Percentiles rank a stretch among this genome's conserved stretches.
Evolutionary conservation across 164 flowering plant genomes (phyloP).

Genomic region (Dillenia suffruticosa): DNA sequence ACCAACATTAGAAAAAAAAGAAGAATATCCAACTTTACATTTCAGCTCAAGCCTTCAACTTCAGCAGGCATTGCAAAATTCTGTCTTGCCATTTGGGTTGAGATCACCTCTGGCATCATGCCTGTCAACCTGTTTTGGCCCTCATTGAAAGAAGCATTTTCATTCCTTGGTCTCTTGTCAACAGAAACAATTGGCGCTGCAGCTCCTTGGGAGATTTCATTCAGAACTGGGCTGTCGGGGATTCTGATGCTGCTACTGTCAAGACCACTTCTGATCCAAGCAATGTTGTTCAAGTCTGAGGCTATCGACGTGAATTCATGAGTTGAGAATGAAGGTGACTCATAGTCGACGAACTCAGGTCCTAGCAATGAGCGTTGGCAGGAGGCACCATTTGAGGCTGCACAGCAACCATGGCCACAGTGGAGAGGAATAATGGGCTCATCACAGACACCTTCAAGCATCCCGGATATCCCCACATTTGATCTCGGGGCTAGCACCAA

Average conservation of each 20-base stretch:
- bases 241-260: slow-evolving; percentile 22
- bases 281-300: slow-evolving; percentile 61
- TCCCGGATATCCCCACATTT: slow-evolving; percentile 16
- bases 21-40: background rate
- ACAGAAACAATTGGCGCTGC: slow-evolving; percentile 10
- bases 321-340: slow-evolving; percentile 56
- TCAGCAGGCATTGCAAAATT: slow-evolving; percentile 24
- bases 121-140: slow-evolving; percentile 29
- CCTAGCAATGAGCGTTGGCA: slow-evolving; percentile 52
- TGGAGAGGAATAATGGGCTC: slow-evolving; percentile 38
- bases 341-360: slow-evolving; percentile 75
- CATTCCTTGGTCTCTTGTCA: slow-evolving; percentile 21
- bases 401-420: slow-evolving; percentile 72
- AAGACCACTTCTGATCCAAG: slow-evolving; percentile 77
- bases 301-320: slow-evolving; percentile 66
- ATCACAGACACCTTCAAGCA: slow-evolving; percentile 23
- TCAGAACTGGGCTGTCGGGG: slow-evolving; percentile 14
- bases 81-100: slow-evolving; percentile 27
- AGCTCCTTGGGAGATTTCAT: slow-evolving; percentile 13
- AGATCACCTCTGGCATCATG: slow-evolving; percentile 25
- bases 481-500: slow-evolving; percentile 26
- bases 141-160: slow-evolving; percentile 25
- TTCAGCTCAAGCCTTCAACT: slow-evolving; percentile 34
- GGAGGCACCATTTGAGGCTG: slow-evolving; percentile 6
- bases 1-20: background rate